phyloP scores from a whole-genome alignment of 192 early-diverging fungal species.

The Allomyces macrogynus region DNA sequence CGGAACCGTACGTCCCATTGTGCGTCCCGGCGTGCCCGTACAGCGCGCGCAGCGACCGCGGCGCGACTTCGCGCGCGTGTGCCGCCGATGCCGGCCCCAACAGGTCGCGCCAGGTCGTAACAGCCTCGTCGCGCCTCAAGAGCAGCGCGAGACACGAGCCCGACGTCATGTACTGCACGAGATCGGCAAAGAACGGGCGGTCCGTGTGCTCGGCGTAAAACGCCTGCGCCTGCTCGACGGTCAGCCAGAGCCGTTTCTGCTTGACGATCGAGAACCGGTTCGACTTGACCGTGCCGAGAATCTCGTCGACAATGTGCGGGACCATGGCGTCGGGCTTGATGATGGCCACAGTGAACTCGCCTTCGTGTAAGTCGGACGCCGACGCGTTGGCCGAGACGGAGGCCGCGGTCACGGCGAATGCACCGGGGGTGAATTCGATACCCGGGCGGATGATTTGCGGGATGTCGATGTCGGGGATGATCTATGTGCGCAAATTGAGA shows the following conservation, averaged over 20 bases:
- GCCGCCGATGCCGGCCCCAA: not conserved
- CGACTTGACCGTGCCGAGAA: constrained; percentile 18
- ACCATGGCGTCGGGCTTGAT: constrained; percentile 44
- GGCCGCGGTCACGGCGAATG: not conserved
- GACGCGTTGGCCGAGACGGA: not conserved
- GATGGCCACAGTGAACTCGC: constrained; percentile 27
- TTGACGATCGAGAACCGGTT: constrained; percentile 24
- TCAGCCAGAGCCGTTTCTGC: constrained; percentile 30
- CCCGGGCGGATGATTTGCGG: not conserved
- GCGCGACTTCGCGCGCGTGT: not conserved
- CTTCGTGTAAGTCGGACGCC: not conserved
- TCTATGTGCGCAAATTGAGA: too few relatives aligned
- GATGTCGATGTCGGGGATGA: not conserved
- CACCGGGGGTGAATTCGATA: not conserved
- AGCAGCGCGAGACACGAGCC: not conserved
- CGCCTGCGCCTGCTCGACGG: constrained; percentile 19
- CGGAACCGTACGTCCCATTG: not conserved
- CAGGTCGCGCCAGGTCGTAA: too few relatives aligned
- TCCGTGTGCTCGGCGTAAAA: constrained; percentile 31
- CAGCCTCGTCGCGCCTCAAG: not conserved
- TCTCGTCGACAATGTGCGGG: constrained; percentile 19
- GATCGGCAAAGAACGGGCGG: constrained; percentile 19
- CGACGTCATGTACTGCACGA: constrained; percentile 22
- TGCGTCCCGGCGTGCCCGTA: not conserved
- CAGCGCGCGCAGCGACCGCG: not conserved